Evolutionary conservation across 78 protist species (phyloP).

Genomic region (Protostelium mycophagum): DNA sequence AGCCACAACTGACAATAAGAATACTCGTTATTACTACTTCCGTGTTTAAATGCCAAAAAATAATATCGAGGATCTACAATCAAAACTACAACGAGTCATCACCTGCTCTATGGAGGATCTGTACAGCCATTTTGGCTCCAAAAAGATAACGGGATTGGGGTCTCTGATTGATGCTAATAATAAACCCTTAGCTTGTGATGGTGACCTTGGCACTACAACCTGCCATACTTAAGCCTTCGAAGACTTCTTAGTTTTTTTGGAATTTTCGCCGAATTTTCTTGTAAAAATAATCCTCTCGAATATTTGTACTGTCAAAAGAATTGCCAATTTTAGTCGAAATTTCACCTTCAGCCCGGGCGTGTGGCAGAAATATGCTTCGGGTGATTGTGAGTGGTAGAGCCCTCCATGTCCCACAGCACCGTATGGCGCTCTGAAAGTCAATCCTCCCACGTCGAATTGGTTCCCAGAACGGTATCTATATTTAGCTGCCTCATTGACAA

Average conservation of each 20-base stretch:
- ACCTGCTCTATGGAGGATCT: slow-evolving; percentile 71
- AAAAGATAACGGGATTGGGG: slow-evolving; percentile 86
- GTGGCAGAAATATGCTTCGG: slow-evolving; percentile 92
- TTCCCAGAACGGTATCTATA: slow-evolving; percentile 91
- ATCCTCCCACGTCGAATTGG: slow-evolving; percentile 79
- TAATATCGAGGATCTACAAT: not conserved
- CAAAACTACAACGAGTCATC: not conserved
- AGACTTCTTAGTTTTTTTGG: not conserved
- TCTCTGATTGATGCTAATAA: slow-evolving; percentile 84
- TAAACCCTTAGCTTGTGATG: slow-evolving; percentile 92
- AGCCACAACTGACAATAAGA: too few species aligned
- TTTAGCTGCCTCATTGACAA: slow-evolving; percentile 97
- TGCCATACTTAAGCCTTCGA: not conserved
- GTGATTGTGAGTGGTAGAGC: slow-evolving; percentile 92
- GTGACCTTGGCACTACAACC: slow-evolving; percentile 81
- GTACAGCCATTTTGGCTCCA: slow-evolving; percentile 95
- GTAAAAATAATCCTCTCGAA: not conserved
- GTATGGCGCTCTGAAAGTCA: slow-evolving; percentile 91
- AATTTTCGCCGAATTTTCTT: too few species aligned
- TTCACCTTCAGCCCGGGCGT: slow-evolving; percentile 86
- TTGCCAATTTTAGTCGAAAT: not conserved
- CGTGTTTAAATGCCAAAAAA: too few species aligned
- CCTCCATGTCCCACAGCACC: slow-evolving; percentile 95
- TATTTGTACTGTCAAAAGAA: not conserved
- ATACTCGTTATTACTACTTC: too few species aligned